These are phyloP conservation scores for Lachnellula hyalina DNA, from an alignment of 2,329 filamentous ascomycete species.

Conservation along the genomic window DNA sequence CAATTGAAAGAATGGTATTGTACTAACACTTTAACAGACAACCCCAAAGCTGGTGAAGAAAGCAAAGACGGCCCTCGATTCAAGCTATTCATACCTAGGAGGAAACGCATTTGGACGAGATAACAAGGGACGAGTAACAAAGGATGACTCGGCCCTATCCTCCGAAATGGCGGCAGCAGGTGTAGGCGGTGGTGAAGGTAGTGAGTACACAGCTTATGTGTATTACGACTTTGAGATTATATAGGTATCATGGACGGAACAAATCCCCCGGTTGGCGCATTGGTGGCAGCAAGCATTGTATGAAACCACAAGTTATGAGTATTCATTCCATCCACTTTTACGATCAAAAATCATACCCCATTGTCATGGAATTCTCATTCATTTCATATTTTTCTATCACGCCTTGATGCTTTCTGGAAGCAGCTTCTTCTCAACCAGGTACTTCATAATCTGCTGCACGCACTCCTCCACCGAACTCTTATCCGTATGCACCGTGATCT, in stretches of 20 bases:
- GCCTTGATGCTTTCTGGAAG: constrained; percentile 29
- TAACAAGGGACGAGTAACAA: constrained; percentile 86
- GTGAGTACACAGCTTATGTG: constrained; percentile 92
- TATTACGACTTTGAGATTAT: constrained; percentile 89
- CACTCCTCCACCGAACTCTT: constrained; percentile 83
- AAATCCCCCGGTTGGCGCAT: constrained; percentile 15
- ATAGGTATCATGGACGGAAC: constrained; percentile 21
- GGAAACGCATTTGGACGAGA: constrained; percentile 92
- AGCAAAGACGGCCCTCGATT: constrained; percentile 72
- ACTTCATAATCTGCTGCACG: constrained; percentile 76
- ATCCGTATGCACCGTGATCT: constrained; percentile 82
- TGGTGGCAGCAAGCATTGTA: constrained; percentile 14
- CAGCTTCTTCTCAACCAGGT: constrained; percentile 66
- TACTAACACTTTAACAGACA: constrained; percentile 50
- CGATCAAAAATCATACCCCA: neutral
- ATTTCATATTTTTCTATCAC: neutral
- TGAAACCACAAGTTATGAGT: constrained; percentile 5
- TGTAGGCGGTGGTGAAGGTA: constrained; percentile 60
- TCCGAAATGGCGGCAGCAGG: constrained; percentile 80
- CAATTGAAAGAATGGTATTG: neutral
- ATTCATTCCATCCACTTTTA: constrained; percentile 3
- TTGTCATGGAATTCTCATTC: neutral
- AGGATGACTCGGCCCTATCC: constrained; percentile 76
- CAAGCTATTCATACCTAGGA: constrained; percentile 82
- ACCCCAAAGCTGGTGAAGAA: constrained; percentile 78